Evolutionary conservation across 2,329 filamentous ascomycete genomes (phyloP), one percentile per base, ranked within the genome.

Genomic region (Nothophoma quercina): DNA sequence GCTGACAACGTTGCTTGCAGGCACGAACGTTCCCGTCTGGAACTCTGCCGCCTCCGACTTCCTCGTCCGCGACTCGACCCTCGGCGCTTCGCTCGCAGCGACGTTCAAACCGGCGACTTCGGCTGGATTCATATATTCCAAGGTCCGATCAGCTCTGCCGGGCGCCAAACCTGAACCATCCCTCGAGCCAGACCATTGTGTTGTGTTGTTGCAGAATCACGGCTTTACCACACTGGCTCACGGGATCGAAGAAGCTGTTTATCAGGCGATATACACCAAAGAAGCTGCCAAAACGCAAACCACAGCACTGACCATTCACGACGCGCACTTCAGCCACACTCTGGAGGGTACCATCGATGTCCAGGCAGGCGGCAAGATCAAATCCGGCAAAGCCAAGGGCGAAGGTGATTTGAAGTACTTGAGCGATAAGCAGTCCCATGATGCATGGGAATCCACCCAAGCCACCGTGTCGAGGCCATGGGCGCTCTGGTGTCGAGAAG

Each of bases 221-320:
- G 78, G 78, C 19, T 79, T 80, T 53, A 77, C 77, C 1, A 75
- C 73, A 9, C 64, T 74, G 0, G 78, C 75, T 0, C 62, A 66
- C 2, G 69, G 70, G 7, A 76, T 80, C 47, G 73, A 79, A 58
- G 76, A 78, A 57, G 76, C 73, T 0, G 78, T 80, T 0, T 79
- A 74, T 53, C 74, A 78, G 45, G 74, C 77, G 1, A 74, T 79
- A 16, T 80, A 76, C 58, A 78, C 76, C 5, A 64, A 59, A 18
- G 67, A 71, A 45, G 69, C 69, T 30, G 78, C 78, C 1, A 69
- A 73, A 39, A 64, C 74, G 7, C 78, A 79, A 51, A 77, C 72
- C 1, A 66, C 68, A 1, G 75, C 76, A 2, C 39, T 74, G 43
- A 61, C 59, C 6, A 63, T 75, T 16, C 62, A 64, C 30, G 71